Evolutionary conservation across 768 basidiomycete species (phyloP).

Genomic region (Termitomyces sp.): DNA sequence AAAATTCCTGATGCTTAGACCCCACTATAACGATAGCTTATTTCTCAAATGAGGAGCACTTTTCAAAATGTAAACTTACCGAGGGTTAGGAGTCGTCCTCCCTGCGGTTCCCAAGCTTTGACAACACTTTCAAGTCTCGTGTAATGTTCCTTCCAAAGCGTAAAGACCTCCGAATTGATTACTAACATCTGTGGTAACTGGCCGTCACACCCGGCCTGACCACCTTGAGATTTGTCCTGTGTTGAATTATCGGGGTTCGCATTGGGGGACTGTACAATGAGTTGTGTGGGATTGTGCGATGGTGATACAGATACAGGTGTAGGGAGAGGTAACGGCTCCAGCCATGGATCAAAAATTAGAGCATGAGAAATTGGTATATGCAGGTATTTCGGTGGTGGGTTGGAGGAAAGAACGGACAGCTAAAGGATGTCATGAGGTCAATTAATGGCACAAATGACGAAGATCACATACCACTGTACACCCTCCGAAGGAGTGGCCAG

Average conservation of each 20-base stretch:
- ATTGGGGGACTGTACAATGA: constrained; percentile 4
- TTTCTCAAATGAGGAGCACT: neutral
- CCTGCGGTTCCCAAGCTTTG: constrained; percentile 46
- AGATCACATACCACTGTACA: constrained; percentile 34
- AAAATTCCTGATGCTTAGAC: constrained; percentile 40
- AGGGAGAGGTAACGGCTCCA: constrained; percentile 65
- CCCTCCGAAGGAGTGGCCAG: constrained; percentile 44
- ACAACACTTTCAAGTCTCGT: constrained; percentile 47
- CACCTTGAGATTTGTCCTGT: constrained; percentile 2
- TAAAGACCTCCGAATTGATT: constrained; percentile 74
- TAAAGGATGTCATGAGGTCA: constrained; percentile 19
- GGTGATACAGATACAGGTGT: constrained; percentile 34
- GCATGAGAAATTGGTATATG: constrained; percentile 51
- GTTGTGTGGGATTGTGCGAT: constrained; percentile 1
- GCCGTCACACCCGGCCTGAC: neutral
- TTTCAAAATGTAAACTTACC: constrained; percentile 23
- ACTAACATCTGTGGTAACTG: constrained; percentile 44
- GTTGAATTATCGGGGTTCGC: neutral
- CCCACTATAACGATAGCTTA: constrained; percentile 24
- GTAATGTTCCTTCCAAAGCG: constrained; percentile 76
- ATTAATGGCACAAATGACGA: neutral
- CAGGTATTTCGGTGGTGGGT: constrained; percentile 32
- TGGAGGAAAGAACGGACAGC: constrained; percentile 52
- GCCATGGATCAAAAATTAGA: constrained; percentile 78
- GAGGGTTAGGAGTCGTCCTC: constrained; percentile 39